These are phyloP conservation scores for Physocladia obscura DNA, from an alignment of 192 early-diverging fungal genomes.

Conservation along the genomic window DNA sequence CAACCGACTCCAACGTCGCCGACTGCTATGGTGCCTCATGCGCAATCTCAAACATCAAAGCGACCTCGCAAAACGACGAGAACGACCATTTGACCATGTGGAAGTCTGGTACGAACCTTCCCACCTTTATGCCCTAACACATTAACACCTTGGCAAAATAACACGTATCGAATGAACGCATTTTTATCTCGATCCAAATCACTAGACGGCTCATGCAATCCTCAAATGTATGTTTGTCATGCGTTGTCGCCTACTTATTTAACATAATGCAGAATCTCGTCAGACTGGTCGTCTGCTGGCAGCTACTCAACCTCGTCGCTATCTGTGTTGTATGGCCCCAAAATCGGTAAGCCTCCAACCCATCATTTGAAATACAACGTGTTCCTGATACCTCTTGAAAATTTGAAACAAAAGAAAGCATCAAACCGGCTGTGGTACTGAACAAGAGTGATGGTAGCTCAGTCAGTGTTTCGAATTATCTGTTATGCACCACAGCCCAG, in stretches of 20 bases:
- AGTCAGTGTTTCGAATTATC: not conserved
- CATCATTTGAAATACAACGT: no score
- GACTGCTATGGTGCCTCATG: not conserved
- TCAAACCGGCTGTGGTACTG: not conserved
- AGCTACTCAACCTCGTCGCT: not conserved
- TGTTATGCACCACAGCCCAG: not conserved
- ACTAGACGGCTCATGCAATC: not conserved
- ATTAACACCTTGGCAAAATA: not conserved
- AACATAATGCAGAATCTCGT: not conserved
- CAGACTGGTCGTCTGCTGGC: not conserved
- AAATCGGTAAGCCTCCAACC: not conserved
- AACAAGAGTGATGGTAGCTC: slow-evolving; percentile 1
- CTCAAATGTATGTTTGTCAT: not conserved
- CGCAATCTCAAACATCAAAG: slow-evolving; percentile 8
- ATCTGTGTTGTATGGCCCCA: slow-evolving; percentile 3
- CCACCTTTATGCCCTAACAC: not conserved
- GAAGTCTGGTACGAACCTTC: slow-evolving; percentile 3
- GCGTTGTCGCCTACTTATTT: not conserved
- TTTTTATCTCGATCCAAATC: not conserved
- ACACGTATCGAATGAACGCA: not conserved
- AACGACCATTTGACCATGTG: slow-evolving; percentile 10
- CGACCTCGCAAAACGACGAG: slow-evolving; percentile 1
- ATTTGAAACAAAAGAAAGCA: slow-evolving; percentile 5
- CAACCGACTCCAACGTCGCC: not conserved
- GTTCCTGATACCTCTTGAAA: not conserved